Conservation (phyloP, 139 green algal genomes). For the Micromonas pusilla region DNA sequence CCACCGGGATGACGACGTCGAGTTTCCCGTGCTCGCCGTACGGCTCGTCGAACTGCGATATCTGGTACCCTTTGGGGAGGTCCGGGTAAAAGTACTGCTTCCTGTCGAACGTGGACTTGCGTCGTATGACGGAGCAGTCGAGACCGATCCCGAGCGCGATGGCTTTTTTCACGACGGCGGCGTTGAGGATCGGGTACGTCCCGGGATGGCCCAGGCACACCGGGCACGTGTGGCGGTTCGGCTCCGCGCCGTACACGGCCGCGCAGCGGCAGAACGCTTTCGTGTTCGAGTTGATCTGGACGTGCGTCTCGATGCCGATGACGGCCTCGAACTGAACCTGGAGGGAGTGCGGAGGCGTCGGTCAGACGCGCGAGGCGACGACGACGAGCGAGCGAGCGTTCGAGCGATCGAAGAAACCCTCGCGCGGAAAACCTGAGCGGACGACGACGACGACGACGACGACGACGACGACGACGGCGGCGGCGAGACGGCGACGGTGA, state of each 20-base stretch:
- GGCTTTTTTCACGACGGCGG: conserved; percentile 58
- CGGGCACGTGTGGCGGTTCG: conserved; percentile 89
- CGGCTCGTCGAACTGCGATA: conserved; percentile 89
- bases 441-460: neutral
- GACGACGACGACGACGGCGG: neutral
- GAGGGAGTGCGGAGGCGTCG: too few species aligned
- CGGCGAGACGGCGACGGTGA: too few species aligned
- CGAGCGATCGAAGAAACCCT: neutral
- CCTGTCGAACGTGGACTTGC: conserved; percentile 87
- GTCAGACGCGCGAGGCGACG: too few species aligned
- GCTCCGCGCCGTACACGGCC: conserved; percentile 72
- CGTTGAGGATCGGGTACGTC: conserved; percentile 76
- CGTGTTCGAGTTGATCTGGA: conserved; percentile 86
- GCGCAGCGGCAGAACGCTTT: conserved; percentile 94
- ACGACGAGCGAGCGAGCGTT: neutral
- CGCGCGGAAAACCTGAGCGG: neutral
- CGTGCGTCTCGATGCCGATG: conserved; percentile 96
- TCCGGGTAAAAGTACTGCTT: conserved; percentile 99
- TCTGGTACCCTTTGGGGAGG: conserved; percentile 96
- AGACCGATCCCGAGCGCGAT: conserved; percentile 78
- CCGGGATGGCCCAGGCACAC: conserved; percentile 89
- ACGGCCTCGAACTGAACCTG: conserved; percentile 73
- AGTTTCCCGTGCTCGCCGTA: conserved; percentile 45
- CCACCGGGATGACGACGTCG: conserved; percentile 49
- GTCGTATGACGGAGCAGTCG: conserved; percentile 31